Percentiles rank a stretch among this genome's conserved stretches.
Conservation (phyloP, 192 early-diverging fungal species). For the Backusella luteola region DNA sequence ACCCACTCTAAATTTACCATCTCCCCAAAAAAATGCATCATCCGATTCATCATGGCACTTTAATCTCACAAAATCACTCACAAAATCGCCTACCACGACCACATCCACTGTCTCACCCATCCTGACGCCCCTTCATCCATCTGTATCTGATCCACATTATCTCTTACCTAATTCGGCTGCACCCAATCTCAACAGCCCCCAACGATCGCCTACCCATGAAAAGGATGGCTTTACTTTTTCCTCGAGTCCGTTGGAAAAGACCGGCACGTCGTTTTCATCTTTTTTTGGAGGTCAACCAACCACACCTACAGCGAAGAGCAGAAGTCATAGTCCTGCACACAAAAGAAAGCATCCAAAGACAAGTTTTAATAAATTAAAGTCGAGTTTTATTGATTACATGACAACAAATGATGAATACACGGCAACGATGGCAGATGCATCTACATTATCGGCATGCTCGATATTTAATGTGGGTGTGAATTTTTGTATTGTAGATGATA, state of each 20-base stretch:
- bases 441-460: neutral
- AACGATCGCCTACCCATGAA: neutral
- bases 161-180: neutral
- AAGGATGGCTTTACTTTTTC: neutral
- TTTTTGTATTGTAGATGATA: conserved; percentile 1
- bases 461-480: neutral
- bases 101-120: neutral
- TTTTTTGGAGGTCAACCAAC: neutral
- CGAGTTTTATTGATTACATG: neutral
- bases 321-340: neutral
- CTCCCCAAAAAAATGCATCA: neutral
- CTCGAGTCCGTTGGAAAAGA: neutral
- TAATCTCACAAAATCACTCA: neutral
- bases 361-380: neutral
- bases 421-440: neutral
- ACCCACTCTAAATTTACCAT: neutral
- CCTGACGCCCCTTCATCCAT: neutral
- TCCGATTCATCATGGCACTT: neutral
- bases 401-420: neutral
- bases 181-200: neutral
- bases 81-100: neutral
- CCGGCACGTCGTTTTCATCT: neutral
- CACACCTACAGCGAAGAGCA: neutral
- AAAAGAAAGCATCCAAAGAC: neutral
- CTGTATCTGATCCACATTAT: neutral